phyloP scores from a whole-genome alignment of 495 filamentous ascomycete genomes.

The Mycothermus thermophilus region DNA sequence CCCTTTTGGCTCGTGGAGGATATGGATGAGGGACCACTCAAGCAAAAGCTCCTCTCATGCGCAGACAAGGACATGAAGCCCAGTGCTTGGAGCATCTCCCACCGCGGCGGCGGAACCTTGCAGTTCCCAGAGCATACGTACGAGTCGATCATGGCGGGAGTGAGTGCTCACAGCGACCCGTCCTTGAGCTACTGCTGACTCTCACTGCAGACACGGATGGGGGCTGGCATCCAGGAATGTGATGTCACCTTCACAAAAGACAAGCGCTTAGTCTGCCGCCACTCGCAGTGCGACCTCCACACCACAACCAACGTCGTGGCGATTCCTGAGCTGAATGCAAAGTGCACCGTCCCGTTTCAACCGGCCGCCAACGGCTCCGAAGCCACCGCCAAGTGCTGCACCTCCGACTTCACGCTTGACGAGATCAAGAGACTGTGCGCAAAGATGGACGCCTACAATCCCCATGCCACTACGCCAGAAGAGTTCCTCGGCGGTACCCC shows the following conservation, averaged over 20 bases:
- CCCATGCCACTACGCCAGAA: constrained; percentile 36
- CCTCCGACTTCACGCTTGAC: constrained; percentile 44
- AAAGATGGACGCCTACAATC: constrained; percentile 47
- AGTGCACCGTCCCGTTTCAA: constrained; percentile 46
- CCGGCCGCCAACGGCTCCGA: constrained; percentile 27
- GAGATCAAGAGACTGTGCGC: constrained; percentile 47
- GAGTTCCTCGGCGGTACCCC: constrained; percentile 41
- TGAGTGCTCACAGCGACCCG: too few species aligned
- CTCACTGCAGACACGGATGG: constrained; percentile 32
- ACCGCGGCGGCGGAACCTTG: constrained; percentile 44
- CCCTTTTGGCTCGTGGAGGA: constrained; percentile 46
- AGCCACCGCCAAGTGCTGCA: constrained; percentile 46
- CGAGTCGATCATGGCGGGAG: constrained; percentile 37
- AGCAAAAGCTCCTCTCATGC: constrained; percentile 40
- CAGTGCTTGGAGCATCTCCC: constrained; percentile 39
- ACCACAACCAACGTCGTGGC: constrained; percentile 49
- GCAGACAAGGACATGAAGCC: constrained; percentile 26
- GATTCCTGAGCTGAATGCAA: constrained; percentile 39
- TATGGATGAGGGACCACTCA: constrained; percentile 44
- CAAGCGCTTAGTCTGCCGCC: constrained; percentile 46
- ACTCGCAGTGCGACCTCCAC: constrained; percentile 50
- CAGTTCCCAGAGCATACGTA: constrained; percentile 48
- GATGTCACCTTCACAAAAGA: constrained; percentile 51
- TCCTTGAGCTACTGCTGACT: too few species aligned
- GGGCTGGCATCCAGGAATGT: constrained; percentile 51